These are phyloP conservation scores for Phytopythium ostracodes DNA, from an alignment of 352 stramenopile species.

Conservation along the genomic window DNA sequence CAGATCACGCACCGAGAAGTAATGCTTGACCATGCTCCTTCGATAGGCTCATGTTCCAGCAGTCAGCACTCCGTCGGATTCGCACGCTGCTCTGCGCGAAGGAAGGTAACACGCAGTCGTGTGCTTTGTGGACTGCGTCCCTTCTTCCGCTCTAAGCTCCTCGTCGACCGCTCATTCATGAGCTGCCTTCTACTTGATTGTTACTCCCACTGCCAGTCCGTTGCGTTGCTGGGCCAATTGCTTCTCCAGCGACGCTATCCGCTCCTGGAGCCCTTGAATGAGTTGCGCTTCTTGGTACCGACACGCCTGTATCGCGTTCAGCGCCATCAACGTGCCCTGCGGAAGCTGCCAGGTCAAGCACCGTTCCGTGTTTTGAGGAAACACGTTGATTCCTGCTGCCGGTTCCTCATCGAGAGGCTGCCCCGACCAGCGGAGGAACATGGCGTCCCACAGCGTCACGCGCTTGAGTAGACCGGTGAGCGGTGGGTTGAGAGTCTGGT, in stretches of 20 bases:
- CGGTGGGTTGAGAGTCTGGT: constrained; percentile 51
- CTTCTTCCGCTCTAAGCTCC: no score
- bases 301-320: constrained; percentile 36
- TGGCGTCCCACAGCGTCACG: constrained; percentile 59
- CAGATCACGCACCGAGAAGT: neutral
- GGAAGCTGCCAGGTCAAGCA: constrained; percentile 68
- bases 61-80: no score
- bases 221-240: constrained; percentile 3
- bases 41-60: neutral
- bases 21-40: neutral
- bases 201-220: neutral
- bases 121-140: no score
- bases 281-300: constrained; percentile 42
- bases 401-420: constrained; percentile 56
- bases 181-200: neutral
- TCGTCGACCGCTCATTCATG: no score
- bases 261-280: constrained; percentile 36
- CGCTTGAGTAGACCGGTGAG: constrained; percentile 58
- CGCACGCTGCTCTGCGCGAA: no score
- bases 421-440: constrained; percentile 73
- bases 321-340: constrained; percentile 37
- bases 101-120: neutral
- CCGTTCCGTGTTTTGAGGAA: constrained; percentile 49
- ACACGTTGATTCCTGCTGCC: constrained; percentile 34
- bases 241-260: constrained; percentile 30